Evolutionary conservation across 148 eudicot genomes (phyloP), one percentile per base, ranked within the genome.

Genomic region (Rhododendron griersonianum): DNA sequence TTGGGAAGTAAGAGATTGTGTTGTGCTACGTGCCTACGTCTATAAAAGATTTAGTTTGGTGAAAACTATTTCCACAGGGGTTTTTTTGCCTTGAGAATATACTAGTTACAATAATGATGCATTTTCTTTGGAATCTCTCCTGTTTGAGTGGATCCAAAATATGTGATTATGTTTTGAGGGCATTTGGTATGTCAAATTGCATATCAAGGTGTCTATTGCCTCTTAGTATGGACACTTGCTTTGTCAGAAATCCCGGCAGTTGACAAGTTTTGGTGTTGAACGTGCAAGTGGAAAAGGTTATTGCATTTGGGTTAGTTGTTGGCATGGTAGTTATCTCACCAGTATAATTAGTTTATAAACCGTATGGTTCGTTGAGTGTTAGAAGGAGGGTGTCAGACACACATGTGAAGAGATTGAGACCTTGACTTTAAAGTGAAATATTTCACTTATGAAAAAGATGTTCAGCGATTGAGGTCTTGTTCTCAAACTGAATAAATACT

Each of bases 1-100:
- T 55, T 23, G 23, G 21, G 69, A 81, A 65, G n/a, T 39, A 61
- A 45, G 84, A 59, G 74, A 35, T 84, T 85, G 21, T 55, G 81
- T 51, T 75, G 37, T 69, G 5, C 75, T 69, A 69, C 30, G 13
- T 28, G 28, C 1, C 75, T 69, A 69, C 30, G 30, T 69, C 37
- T 35, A 2, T 33, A 35, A 25, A 10, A 45, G 45, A 45, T 76
- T 78, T 76, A 39, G 45, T 37, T 8, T 44, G 53, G 50, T 78
- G 6, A 45, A 74, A 37, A 78, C 13, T 77, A n/a, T 78, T 77
- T 23, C 33, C 81, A 23, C n/a, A 77, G 25, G 45, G 23, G 55
- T 51, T 78, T 45, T 25, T 18, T 77, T 41, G 81, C 81, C 53
- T 78, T 78, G 53, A 39, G 48, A 78, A 21, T 18, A 78, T n/a